Evolutionary conservation across 2,329 filamentous ascomycete genomes (phyloP), one percentile per base, ranked within the genome.

Genomic region (Erysiphe pulchra): DNA sequence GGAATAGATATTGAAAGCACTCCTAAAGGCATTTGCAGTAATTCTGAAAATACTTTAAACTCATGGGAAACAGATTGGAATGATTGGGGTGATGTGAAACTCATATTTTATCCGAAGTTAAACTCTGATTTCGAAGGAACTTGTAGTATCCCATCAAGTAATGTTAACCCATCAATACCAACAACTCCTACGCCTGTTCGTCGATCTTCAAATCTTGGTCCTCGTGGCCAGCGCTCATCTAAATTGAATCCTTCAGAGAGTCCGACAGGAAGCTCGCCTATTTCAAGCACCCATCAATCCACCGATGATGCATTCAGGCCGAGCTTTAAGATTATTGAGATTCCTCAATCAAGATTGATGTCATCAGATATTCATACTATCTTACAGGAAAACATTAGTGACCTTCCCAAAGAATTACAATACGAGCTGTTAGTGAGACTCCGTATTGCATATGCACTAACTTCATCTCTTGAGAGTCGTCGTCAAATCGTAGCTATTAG

Each of bases 391-490:
- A 66, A 67, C 42, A 66, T 78, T 1, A 59, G 67, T 4, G 75
- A 80, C 49, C 63, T 95, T 54, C 82, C 87, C 0, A 63, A 74
- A 33, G 69, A 79, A 42, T 69, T 75, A 12, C 78, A 76, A 51
- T 95, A 92, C 56, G 90, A 95, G 52, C 68, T 87, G 33, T 73
- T 98, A 39, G 78, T 87, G 53, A 79, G 83, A 46, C 63, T 94
- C 18, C 77, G 90, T 48, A 73, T 80, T 47, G 82, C 85, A n/a
- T 80, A 85, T 59, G 83, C 83, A 13, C 67, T 98, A 47, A 66
- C 73, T 31, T 70, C 68, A 1, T 77, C 80, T 0, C 59, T 68
- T 12, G 68, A 76, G 48, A 71, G 72, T 18, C 74, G 85, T 40
- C 80, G 84, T 56, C 71, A 80, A 53, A 75, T 87, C 14, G 67